Conservation (phyloP, 2,329 filamentous ascomycete species). For the Didymella segeticola region DNA sequence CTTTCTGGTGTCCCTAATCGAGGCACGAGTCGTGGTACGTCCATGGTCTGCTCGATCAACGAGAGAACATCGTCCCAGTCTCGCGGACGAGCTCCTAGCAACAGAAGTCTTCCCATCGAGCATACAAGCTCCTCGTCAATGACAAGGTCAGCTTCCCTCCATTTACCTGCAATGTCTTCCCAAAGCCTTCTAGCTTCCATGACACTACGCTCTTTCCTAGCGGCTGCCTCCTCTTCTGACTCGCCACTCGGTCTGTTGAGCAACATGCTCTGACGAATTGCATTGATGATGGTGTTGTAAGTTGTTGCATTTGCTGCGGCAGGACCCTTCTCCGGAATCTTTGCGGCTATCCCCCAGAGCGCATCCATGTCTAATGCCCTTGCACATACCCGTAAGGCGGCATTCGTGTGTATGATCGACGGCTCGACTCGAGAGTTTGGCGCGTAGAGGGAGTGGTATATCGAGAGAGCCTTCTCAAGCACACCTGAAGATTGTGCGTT, state of each 20-base stretch:
- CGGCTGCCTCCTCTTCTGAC: slow-evolving; percentile 34
- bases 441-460: slow-evolving; percentile 78
- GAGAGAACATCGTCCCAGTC: slow-evolving; percentile 76
- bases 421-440: slow-evolving; percentile 70
- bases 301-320: slow-evolving; percentile 73
- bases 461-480: slow-evolving; percentile 71
- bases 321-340: slow-evolving; percentile 69
- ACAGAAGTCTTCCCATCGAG: slow-evolving; percentile 80
- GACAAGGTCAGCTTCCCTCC: slow-evolving; percentile 71
- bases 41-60: slow-evolving; percentile 82
- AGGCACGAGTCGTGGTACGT: slow-evolving; percentile 65
- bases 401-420: slow-evolving; percentile 85
- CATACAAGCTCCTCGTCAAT: slow-evolving; percentile 82
- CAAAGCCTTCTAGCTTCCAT: slow-evolving; percentile 77
- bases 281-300: slow-evolving; percentile 83
- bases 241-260: slow-evolving; percentile 36
- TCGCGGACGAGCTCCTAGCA: slow-evolving; percentile 64
- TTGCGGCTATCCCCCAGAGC: slow-evolving; percentile 77
- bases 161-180: slow-evolving; percentile 78
- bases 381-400: slow-evolving; percentile 82
- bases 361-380: slow-evolving; percentile 77
- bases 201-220: slow-evolving; percentile 57
- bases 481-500: slow-evolving; percentile 65
- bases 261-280: slow-evolving; percentile 59
- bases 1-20: slow-evolving; percentile 42